These are phyloP conservation scores for Taphrina communis DNA, from an alignment of 1,139 yeast genomes.

Conservation along the genomic window DNA sequence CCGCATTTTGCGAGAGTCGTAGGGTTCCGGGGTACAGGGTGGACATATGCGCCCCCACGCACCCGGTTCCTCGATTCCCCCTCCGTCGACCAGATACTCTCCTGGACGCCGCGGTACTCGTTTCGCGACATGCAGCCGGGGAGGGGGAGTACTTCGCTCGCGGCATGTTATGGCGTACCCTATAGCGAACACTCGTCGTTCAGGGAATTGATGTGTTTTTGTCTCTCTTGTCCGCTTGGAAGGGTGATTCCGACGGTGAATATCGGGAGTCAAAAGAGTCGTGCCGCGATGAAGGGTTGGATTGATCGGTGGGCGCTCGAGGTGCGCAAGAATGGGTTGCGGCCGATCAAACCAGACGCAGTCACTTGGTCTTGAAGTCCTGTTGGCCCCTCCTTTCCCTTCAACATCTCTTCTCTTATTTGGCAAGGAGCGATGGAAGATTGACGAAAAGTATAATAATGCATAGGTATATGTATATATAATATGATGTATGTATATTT, in stretches of 20 bases:
- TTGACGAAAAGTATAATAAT: too few species aligned
- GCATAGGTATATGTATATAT: too few species aligned
- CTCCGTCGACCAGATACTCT: conserved; percentile 44
- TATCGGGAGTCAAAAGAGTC: conserved; percentile 46
- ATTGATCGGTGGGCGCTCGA: conserved; percentile 45
- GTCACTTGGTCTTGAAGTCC: background rate
- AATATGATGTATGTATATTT: too few species aligned
- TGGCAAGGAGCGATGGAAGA: too few species aligned
- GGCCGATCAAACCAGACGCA: background rate
- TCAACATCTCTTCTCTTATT: too few species aligned
- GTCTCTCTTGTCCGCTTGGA: conserved; percentile 59
- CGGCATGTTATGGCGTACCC: conserved; percentile 60
- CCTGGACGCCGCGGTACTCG: conserved; percentile 43
- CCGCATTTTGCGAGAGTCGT: conserved; percentile 62
- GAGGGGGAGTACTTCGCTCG: conserved; percentile 46
- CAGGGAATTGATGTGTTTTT: conserved; percentile 73
- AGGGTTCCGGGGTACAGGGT: conserved; percentile 83
- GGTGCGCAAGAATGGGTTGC: conserved; percentile 44
- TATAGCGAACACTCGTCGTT: conserved; percentile 94
- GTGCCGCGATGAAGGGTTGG: conserved; percentile 47
- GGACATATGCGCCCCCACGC: conserved; percentile 62
- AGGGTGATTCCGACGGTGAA: conserved; percentile 83
- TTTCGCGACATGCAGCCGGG: conserved; percentile 44
- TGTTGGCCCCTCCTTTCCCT: too few species aligned
- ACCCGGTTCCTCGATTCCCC: conserved; percentile 45